Evolutionary conservation across 129 eudicot species (phyloP).

Genomic region (Helichrysum umbraculigerum): DNA sequence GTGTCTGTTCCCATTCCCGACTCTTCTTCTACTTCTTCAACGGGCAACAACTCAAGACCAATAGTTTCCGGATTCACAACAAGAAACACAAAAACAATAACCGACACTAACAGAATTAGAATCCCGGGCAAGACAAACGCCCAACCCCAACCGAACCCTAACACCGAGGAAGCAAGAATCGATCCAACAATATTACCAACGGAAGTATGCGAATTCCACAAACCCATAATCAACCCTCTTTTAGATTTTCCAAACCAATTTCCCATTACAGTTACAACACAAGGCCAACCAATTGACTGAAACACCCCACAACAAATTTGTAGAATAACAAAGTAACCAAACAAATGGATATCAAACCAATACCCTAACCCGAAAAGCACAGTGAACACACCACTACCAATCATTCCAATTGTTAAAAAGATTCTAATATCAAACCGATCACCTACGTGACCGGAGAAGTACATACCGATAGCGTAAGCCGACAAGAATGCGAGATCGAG

Average conservation of each 20-base stretch:
- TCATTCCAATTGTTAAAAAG: constrained; percentile 74
- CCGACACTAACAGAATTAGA: constrained; percentile 43
- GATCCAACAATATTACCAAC: constrained; percentile 91
- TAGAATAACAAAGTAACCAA: constrained; percentile 46
- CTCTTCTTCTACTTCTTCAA: constrained; percentile 45
- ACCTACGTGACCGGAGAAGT: constrained; percentile 80
- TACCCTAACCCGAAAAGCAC: constrained; percentile 76
- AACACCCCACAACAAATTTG: constrained; percentile 77
- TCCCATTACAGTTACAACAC: constrained; percentile 94
- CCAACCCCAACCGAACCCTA: constrained; percentile 97
- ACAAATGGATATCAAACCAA: constrained; percentile 66
- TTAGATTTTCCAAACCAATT: constrained; percentile 86
- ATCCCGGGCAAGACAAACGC: constrained; percentile 81
- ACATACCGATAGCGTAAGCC: constrained; percentile 89
- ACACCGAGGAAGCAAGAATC: constrained; percentile 65
- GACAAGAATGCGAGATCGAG: constrained; percentile 84
- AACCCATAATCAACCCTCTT: constrained; percentile 92
- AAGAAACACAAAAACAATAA: constrained; percentile 65
- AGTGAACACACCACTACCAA: constrained; percentile 74
- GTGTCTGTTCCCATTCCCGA: constrained; percentile 33
- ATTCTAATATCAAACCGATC: constrained; percentile 73
- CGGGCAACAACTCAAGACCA: constrained; percentile 64
- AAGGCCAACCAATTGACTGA: constrained; percentile 98
- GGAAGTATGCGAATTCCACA: constrained; percentile 89
- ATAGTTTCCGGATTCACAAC: constrained; percentile 71